Evolutionary conservation across 2,329 filamentous ascomycete species (phyloP).

Genomic region (Paracoccidioides brasiliensis): DNA sequence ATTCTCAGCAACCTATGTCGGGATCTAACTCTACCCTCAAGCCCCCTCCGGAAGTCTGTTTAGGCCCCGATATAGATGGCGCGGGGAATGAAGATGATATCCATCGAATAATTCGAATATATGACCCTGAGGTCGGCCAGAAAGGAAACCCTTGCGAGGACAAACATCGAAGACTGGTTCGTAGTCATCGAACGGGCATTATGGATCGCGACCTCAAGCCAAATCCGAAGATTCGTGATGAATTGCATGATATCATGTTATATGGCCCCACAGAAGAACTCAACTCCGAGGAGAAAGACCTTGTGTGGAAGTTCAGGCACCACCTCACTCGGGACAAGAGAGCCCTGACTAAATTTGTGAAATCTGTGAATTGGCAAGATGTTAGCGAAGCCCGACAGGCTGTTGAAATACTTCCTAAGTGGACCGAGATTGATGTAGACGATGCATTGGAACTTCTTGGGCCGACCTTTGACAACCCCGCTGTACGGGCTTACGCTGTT

Average conservation of each 20-base stretch:
- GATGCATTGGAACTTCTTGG: slow-evolving; percentile 90
- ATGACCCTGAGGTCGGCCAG: slow-evolving; percentile 83
- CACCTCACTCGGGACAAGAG: slow-evolving; percentile 85
- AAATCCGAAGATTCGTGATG: slow-evolving; percentile 88
- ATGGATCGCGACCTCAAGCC: slow-evolving; percentile 91
- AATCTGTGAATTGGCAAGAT: slow-evolving; percentile 91
- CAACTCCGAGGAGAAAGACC: slow-evolving; percentile 81
- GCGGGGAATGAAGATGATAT: slow-evolving; percentile 38
- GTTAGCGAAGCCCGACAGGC: slow-evolving; percentile 75
- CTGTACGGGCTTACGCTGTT: slow-evolving; percentile 85
- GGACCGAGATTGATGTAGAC: slow-evolving; percentile 94
- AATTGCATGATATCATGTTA: slow-evolving; percentile 78
- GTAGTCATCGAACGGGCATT: slow-evolving; percentile 85
- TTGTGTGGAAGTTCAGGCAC: slow-evolving; percentile 95
- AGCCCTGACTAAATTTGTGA: slow-evolving; percentile 91
- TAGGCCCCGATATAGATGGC: slow-evolving; percentile 76
- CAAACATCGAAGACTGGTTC: slow-evolving; percentile 83
- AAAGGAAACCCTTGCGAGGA: slow-evolving; percentile 87
- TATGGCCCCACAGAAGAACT: slow-evolving; percentile 86
- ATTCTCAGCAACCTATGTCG: slow-evolving; percentile 50
- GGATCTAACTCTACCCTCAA: slow-evolving; percentile 60
- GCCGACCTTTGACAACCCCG: slow-evolving; percentile 76
- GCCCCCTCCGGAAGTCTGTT: slow-evolving; percentile 74
- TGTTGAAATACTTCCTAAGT: slow-evolving; percentile 76
- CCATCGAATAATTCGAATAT: slow-evolving; percentile 62